Evolutionary conservation across 148 eudicot genomes (phyloP), one percentile per base, ranked within the genome.

Genomic region (Spergularia marina): DNA sequence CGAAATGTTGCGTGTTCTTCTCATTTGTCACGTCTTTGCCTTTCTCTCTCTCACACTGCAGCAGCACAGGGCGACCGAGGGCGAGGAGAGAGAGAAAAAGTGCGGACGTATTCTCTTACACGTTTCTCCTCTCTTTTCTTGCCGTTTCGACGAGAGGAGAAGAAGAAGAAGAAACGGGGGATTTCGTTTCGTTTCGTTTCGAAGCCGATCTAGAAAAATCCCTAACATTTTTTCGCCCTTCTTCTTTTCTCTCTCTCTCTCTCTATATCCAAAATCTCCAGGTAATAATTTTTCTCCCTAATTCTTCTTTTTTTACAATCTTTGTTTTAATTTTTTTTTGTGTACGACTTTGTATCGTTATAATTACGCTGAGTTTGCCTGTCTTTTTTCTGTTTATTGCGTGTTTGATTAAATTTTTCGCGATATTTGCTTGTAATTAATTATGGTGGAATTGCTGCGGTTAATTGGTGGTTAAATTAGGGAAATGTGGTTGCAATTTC

Each of bases 91-190:
- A 44, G 49, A 44, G 49, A 44, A 44, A 44, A 44, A 44, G 1
- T 44, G 49, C 49, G 49, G 49, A 44, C 49, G 49, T 30, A 2
- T 30, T 30, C 49, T 2, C 2, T 44, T 2, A 44, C 49, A 44
- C 6, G 4, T 44, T 44, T 44, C 36, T 3, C 2, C 36, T 30
- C 36, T 44, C 49, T 3, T 44, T 44, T 44, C 49, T 30, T 57
- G 65, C 30, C 75, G 65, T 56, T 41, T 72, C 62, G 36, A 34
- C 63, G 70, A 75, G 78, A 77, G 64, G 62, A 61, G 25, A 76
- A 51, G 59, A 12, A 17, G 11, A 21, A 34, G 21, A 60, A 17
- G 52, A 64, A 63, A 36, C 2, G 41, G 58, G 73, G 54, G 63
- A 17, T 67, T 20, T 21, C 70, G 52, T 67, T 67, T 47, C 71